These are phyloP conservation scores for Diddensiella santjacobensis DNA, from an alignment of 805 yeast genomes.

Conservation along the genomic window DNA sequence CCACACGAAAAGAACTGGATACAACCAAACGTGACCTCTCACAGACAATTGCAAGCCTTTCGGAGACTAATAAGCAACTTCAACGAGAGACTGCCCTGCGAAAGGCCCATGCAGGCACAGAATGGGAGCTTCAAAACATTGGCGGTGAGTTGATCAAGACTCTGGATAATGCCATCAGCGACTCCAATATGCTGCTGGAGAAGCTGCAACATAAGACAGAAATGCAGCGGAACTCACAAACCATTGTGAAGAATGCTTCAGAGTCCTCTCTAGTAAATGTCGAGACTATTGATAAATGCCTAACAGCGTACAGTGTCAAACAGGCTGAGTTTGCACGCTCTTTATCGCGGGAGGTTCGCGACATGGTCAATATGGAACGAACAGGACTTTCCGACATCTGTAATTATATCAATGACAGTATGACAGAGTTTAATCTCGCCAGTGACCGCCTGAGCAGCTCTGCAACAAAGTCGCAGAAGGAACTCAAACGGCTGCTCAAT, in stretches of 20 bases:
- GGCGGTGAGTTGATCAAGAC: conserved; percentile 25
- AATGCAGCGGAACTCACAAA: conserved; percentile 10
- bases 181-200: conserved; percentile 19
- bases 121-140: conserved; percentile 26
- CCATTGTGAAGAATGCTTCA: conserved; percentile 4
- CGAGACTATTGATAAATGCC: neutral
- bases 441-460: conserved; percentile 7
- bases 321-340: conserved; percentile 9
- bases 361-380: conserved; percentile 6
- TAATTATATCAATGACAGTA: conserved; percentile 11
- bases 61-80: conserved; percentile 13
- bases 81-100: conserved; percentile 24
- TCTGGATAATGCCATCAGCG: conserved; percentile 23
- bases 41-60: conserved; percentile 8
- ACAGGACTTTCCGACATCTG: conserved; percentile 11
- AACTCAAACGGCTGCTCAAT: neutral
- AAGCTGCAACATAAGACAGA: conserved; percentile 19
- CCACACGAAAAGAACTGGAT: conserved; percentile 14
- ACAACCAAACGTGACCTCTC: conserved; percentile 9
- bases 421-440: conserved; percentile 9
- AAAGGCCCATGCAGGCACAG: conserved; percentile 30
- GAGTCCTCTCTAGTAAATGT: neutral
- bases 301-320: conserved; percentile 6
- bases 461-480: conserved; percentile 4
- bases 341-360: conserved; percentile 4